Base-by-base conservation (phyloP, 257 asterid genomes). In the Nicotiana tomentosiformis region DNA sequence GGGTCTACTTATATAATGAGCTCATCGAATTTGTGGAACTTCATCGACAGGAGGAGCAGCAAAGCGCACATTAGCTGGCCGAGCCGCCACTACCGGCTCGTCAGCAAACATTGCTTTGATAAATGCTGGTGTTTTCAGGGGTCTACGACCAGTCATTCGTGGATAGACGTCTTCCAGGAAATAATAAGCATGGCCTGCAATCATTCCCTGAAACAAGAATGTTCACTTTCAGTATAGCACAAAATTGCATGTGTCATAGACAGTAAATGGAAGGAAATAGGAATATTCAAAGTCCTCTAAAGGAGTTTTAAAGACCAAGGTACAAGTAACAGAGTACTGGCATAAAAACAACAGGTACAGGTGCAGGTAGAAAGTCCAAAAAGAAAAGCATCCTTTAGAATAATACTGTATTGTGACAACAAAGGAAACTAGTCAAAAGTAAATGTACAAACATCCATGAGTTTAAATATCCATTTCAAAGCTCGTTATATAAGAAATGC, bases 111-210 rank as follows among this genome's bases (percentile, higher is more conserved):
- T 81, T 32, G 98, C 87, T 80, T 86, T 91, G 43, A 96, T 91
- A 51, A 94, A 66, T 10, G 87, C 84, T 14, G 98, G 99, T 66
- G 99, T 96, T 88, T 81, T 96, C 88, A 96, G 89, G 58, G 98
- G 99, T 72, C 94, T 90, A 10, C 99, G 90, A 30, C 97, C 97
- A 23, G 98, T 92, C 98, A 96, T 94, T 74, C 93, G 84, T 0
- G 99, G 99, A 82, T 96, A 94, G 66, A 94, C 99, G 32, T 90
- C 96, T 86, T 94, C 97, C 62, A 96, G 97, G 84, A 94, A 96
- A 85, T 93, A 94, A 93, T 96, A 94, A 61, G 98, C 99, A 87
- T 96, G 98, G 5, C 98, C 98, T 53, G 98, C 98, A 77, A 96
- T 90, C 99, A 94, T 92, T 58, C 99, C 98, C 98, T 94, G 93